Evolutionary conservation across 495 filamentous ascomycete species (phyloP).

Genomic region (Tuber microsphaerosporum): DNA sequence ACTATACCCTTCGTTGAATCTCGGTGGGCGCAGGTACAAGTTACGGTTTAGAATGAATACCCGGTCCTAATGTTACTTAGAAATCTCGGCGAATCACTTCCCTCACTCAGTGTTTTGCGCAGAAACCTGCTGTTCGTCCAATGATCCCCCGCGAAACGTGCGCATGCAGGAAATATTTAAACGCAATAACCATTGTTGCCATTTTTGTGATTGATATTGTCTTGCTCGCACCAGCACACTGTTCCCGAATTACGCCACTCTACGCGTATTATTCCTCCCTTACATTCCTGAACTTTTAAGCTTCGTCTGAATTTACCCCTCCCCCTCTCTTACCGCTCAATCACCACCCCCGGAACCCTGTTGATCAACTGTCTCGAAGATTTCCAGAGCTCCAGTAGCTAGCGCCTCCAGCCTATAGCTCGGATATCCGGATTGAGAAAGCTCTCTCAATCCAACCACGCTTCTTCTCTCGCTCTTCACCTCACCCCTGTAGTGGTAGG

Average conservation of each 20-base stretch:
- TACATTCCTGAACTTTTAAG: constrained; percentile 7
- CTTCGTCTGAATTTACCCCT: constrained; percentile 7
- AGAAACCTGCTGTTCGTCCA: background rate
- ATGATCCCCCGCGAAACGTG: background rate
- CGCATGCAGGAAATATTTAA: background rate
- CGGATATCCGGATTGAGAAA: constrained; percentile 24
- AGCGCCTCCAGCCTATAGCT: background rate
- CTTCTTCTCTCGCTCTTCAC: constrained; percentile 25
- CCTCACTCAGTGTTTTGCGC: background rate
- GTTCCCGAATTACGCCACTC: background rate
- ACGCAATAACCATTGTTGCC: background rate
- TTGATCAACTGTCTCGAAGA: background rate
- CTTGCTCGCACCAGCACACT: background rate
- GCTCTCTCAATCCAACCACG: constrained; percentile 26
- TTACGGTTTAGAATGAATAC: background rate
- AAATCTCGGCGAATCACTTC: background rate
- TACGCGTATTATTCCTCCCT: constrained; percentile 29
- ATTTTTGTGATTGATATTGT: background rate
- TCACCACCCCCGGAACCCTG: background rate
- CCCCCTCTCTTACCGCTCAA: constrained; percentile 9
- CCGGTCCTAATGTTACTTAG: background rate
- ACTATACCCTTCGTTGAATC: background rate
- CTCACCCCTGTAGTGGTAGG: constrained; percentile 30
- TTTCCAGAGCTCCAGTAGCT: constrained; percentile 4
- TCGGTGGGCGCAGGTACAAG: background rate